A percentile compares a stretch with the other conserved stretches of the same genome.
phyloP scores from a whole-genome alignment of 495 filamentous ascomycete species.

The Tirmania nivea region DNA sequence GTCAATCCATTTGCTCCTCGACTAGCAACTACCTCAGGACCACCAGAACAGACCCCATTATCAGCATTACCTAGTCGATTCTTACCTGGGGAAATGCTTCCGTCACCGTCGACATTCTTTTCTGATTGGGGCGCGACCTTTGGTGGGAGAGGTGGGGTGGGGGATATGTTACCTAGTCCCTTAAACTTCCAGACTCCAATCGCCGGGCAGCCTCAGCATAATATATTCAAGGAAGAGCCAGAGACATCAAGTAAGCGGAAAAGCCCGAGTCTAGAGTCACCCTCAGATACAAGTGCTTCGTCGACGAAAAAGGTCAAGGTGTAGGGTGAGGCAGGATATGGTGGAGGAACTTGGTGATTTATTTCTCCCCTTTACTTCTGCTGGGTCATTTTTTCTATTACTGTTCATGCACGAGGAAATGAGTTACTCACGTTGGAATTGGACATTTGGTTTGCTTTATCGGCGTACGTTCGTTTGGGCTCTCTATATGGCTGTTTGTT shows the following conservation, averaged over 20 bases:
- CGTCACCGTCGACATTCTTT: conserved; percentile 77
- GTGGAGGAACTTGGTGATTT: not conserved
- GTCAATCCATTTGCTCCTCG: conserved; percentile 91
- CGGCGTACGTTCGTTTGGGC: no score
- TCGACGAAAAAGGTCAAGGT: not conserved
- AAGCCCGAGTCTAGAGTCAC: not conserved
- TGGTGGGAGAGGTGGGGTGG: conserved; percentile 35
- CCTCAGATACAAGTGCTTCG: not conserved
- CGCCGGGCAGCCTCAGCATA: conserved; percentile 29
- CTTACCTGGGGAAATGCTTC: conserved; percentile 60
- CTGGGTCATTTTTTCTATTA: no score
- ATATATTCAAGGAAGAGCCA: conserved; percentile 22
- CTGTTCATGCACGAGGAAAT: no score
- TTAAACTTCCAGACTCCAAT: conserved; percentile 81
- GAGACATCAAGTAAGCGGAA: conserved; percentile 24
- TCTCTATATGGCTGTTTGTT: no score
- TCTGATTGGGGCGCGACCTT: conserved; percentile 65
- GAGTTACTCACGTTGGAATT: no score
- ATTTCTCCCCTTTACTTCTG: not conserved
- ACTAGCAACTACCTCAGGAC: conserved; percentile 37
- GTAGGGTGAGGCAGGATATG: not conserved
- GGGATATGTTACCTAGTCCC: conserved; percentile 69
- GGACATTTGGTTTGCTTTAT: no score
- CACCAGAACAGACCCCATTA: conserved; percentile 74
- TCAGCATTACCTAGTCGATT: conserved; percentile 89